Evolutionary conservation across 805 yeast species (phyloP).

Genomic region (Ogataea chonburiensis): DNA sequence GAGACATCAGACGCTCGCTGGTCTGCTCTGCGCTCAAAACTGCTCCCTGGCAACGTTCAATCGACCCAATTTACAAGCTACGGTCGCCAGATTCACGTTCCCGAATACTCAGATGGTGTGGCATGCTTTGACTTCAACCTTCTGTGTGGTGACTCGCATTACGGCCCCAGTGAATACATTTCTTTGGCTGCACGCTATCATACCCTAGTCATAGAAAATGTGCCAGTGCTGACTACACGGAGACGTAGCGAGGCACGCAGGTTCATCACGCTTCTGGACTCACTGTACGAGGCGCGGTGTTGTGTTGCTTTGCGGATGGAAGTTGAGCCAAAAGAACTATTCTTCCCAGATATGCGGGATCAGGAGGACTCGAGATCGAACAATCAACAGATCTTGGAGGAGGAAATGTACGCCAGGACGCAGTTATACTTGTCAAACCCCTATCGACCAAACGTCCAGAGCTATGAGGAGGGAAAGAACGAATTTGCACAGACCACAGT

Average conservation of each 20-base stretch:
- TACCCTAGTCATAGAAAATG: constrained; percentile 56
- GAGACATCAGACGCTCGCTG: constrained; percentile 34
- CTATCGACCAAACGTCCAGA: constrained; percentile 65
- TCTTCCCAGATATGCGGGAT: constrained; percentile 52
- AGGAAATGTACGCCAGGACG: constrained; percentile 69
- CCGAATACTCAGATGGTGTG: constrained; percentile 38
- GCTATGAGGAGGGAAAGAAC: constrained; percentile 52
- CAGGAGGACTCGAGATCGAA: constrained; percentile 17
- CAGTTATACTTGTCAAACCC: constrained; percentile 59
- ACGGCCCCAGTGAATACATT: constrained; percentile 68
- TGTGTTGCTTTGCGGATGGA: constrained; percentile 54
- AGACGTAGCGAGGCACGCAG: constrained; percentile 69
- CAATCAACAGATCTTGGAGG: constrained; percentile 49
- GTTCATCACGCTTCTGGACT: constrained; percentile 65
- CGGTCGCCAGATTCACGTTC: constrained; percentile 51
- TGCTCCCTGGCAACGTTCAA: constrained; percentile 14
- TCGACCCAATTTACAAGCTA: constrained; percentile 46
- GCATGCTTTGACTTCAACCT: constrained; percentile 52
- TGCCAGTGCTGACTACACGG: constrained; percentile 55
- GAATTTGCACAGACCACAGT: constrained; percentile 29
- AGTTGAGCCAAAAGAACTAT: constrained; percentile 49
- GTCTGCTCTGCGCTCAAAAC: constrained; percentile 33
- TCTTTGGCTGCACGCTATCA: constrained; percentile 60
- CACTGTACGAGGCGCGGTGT: constrained; percentile 66
- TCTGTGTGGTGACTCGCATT: constrained; percentile 50